Evolutionary conservation across 306 rosid genomes (phyloP).

Genomic region (Fragaria ananassa): DNA sequence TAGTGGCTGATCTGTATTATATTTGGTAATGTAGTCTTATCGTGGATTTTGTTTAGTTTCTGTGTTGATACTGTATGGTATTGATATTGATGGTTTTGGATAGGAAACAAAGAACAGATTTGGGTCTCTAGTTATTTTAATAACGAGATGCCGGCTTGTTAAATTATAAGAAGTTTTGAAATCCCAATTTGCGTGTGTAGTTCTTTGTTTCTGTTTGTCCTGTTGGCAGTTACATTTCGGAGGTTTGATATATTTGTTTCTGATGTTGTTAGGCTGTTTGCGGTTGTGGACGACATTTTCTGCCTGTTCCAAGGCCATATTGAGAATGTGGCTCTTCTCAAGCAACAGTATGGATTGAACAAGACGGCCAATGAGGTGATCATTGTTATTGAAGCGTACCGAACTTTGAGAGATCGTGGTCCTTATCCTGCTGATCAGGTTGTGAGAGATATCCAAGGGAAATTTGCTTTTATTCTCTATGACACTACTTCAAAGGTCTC

Average conservation of each 20-base stretch:
- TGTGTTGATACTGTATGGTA: background rate
- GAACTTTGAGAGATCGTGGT: slow-evolving; percentile 93
- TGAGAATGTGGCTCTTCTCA: slow-evolving; percentile 74
- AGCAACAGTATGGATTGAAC: slow-evolving; percentile 94
- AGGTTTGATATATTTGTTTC: background rate
- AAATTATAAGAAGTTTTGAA: background rate
- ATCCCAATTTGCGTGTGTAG: background rate
- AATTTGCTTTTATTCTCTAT: slow-evolving; percentile 71
- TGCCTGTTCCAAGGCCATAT: slow-evolving; percentile 96
- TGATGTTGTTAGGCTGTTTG: slow-evolving; percentile 60
- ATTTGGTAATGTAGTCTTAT: background rate
- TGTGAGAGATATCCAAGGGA: slow-evolving; percentile 93
- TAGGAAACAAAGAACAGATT: slow-evolving; percentile 21
- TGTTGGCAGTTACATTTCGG: background rate
- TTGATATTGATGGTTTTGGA: slow-evolving; percentile 14
- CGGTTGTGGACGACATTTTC: slow-evolving; percentile 97
- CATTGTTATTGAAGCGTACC: slow-evolving; percentile 85
- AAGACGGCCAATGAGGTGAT: slow-evolving; percentile 82
- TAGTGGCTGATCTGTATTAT: background rate
- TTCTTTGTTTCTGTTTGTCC: background rate
- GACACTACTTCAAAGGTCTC: slow-evolving; percentile 63
- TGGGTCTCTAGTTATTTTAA: background rate
- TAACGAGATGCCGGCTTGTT: background rate
- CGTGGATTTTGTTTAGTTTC: background rate
- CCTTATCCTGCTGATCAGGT: slow-evolving; percentile 95